Evolutionary conservation across 768 basidiomycete genomes (phyloP).

Genomic region (Rhodotorula toruloides): DNA sequence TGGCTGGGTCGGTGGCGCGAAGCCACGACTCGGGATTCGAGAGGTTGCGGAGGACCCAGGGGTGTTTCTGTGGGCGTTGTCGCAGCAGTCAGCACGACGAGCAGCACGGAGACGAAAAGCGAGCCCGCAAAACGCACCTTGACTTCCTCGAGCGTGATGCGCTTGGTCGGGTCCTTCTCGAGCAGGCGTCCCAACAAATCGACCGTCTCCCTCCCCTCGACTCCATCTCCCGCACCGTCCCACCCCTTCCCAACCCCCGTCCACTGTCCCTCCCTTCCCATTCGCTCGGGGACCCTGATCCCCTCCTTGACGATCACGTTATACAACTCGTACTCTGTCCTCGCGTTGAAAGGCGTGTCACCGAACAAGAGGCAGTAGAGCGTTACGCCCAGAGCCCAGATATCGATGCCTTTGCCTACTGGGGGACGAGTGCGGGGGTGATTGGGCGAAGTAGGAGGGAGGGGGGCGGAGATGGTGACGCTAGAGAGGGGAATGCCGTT

Average conservation of each 20-base stretch:
- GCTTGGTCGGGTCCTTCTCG: conserved; percentile 61
- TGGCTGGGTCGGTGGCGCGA: conserved; percentile 55
- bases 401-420: conserved; percentile 72
- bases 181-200: conserved; percentile 61
- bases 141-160: conserved; percentile 66
- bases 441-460: conserved; percentile 34
- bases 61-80: conserved; percentile 46
- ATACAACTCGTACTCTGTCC: conserved; percentile 70
- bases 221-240: conserved; percentile 49
- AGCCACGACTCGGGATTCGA: conserved; percentile 67
- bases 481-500: conserved; percentile 28
- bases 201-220: conserved; percentile 62
- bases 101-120: neutral
- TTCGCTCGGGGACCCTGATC: conserved; percentile 61
- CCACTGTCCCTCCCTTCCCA: conserved; percentile 64
- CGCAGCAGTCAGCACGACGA: neutral
- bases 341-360: conserved; percentile 63
- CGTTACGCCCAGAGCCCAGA: conserved; percentile 97
- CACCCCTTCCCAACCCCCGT: conserved; percentile 23
- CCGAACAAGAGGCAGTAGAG: conserved; percentile 92
- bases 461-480: conserved; percentile 39
- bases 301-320: conserved; percentile 69
- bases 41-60: conserved; percentile 48
- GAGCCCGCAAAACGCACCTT: conserved; percentile 54
- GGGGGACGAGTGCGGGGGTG: conserved; percentile 33